These are phyloP conservation scores for Leccinum imitatum DNA, from an alignment of 768 basidiomycete species.

Conservation along the genomic window DNA sequence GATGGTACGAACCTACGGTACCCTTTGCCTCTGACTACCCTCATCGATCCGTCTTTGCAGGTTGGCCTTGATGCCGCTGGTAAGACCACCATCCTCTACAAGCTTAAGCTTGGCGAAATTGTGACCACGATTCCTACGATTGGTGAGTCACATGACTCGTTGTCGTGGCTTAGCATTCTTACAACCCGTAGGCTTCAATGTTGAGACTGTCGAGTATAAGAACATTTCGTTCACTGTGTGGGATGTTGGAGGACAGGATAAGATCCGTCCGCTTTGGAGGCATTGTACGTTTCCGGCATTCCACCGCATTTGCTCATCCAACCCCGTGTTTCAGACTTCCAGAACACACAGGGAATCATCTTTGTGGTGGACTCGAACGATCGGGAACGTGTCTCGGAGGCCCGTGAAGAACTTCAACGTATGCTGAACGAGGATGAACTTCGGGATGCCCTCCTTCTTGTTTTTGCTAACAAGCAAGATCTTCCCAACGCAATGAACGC, in stretches of 20 bases:
- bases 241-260: slow-evolving; percentile 99
- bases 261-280: slow-evolving; percentile 99
- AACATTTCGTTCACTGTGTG: slow-evolving; percentile 99
- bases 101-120: slow-evolving; percentile 99
- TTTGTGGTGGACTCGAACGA: slow-evolving; percentile 99
- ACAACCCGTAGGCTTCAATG: slow-evolving; percentile 86
- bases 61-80: slow-evolving; percentile 99
- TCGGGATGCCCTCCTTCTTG: slow-evolving; percentile 95
- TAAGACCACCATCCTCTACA: slow-evolving; percentile 98
- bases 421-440: slow-evolving; percentile 99
- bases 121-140: slow-evolving; percentile 99
- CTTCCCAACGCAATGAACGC: slow-evolving; percentile 99
- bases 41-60: slow-evolving; percentile 37
- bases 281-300: slow-evolving; percentile 74
- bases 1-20: slow-evolving; percentile 59
- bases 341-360: slow-evolving; percentile 99
- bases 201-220: slow-evolving; percentile 99
- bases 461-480: slow-evolving; percentile 99
- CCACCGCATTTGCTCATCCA: slow-evolving; percentile 11
- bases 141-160: slow-evolving; percentile 55
- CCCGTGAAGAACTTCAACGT: slow-evolving; percentile 97
- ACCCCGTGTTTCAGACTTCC: slow-evolving; percentile 75
- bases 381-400: slow-evolving; percentile 98
- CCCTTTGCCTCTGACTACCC: slow-evolving; percentile 21
- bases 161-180: slow-evolving; percentile 2